A percentile compares a stretch with the other conserved stretches of the same genome.
Evolutionary conservation across 495 filamentous ascomycete genomes (phyloP).

Genomic region (Rusavskia elegans): DNA sequence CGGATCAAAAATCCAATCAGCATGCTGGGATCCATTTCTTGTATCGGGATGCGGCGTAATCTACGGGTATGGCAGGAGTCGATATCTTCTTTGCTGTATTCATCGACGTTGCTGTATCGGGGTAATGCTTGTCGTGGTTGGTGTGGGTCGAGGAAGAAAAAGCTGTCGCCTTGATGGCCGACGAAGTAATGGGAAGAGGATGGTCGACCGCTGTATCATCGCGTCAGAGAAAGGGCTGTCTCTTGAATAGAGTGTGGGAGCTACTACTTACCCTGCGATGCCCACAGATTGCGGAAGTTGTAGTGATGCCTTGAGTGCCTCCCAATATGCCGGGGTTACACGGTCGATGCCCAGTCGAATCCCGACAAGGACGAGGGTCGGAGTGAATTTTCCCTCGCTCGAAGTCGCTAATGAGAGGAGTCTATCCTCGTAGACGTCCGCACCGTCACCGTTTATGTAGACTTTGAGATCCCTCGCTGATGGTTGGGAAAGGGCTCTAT

Average conservation of each 20-base stretch:
- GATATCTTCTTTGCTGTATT: slow-evolving; percentile 56
- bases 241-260: background rate
- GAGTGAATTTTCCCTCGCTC: slow-evolving; percentile 48
- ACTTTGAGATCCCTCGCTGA: slow-evolving; percentile 47
- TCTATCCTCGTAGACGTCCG: slow-evolving; percentile 82
- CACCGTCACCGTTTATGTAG: slow-evolving; percentile 77
- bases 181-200: slow-evolving; percentile 94
- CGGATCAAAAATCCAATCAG: slow-evolving; percentile 87
- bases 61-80: slow-evolving; percentile 78
- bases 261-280: slow-evolving; percentile 74
- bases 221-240: background rate
- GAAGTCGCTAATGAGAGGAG: slow-evolving; percentile 60
- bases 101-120: slow-evolving; percentile 27
- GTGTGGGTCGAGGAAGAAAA: slow-evolving; percentile 96
- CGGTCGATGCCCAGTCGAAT: slow-evolving; percentile 84
- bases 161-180: slow-evolving; percentile 71
- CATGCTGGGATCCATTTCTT: slow-evolving; percentile 98
- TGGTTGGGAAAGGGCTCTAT: slow-evolving; percentile 55
- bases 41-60: slow-evolving; percentile 63
- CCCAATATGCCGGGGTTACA: slow-evolving; percentile 83
- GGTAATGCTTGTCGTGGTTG: slow-evolving; percentile 54
- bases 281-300: slow-evolving; percentile 83
- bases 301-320: slow-evolving; percentile 64
- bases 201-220: slow-evolving; percentile 57
- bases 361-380: slow-evolving; percentile 78